Evolutionary conservation across 2,329 filamentous ascomycete species (phyloP).

Genomic region (Venturia effusa): DNA sequence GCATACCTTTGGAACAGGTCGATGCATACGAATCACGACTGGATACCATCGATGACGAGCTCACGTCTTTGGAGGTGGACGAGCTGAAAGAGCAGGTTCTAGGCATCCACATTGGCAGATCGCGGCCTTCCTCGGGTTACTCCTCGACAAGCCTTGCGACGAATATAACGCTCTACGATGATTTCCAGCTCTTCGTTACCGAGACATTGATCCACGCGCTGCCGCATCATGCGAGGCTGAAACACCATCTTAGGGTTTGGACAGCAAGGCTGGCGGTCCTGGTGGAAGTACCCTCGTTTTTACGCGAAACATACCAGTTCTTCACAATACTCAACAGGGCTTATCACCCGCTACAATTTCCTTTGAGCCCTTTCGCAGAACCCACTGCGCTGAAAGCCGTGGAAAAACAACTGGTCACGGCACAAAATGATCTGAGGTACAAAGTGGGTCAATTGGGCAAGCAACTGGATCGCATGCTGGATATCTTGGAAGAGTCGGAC

Average conservation of each 20-base stretch:
- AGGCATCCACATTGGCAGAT: conserved; percentile 51
- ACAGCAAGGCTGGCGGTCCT: conserved; percentile 64
- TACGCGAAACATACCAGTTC: conserved; percentile 52
- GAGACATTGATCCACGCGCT: conserved; percentile 84
- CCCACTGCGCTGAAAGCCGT: conserved; percentile 30
- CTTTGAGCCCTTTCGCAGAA: neutral
- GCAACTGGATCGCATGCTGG: conserved; percentile 73
- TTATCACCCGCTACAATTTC: conserved; percentile 34
- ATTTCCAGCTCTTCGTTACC: conserved; percentile 81
- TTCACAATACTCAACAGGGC: conserved; percentile 54
- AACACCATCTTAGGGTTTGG: conserved; percentile 67
- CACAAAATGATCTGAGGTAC: conserved; percentile 52
- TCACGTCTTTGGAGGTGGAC: conserved; percentile 65
- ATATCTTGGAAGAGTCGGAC: conserved; percentile 69
- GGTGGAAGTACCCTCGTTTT: conserved; percentile 57
- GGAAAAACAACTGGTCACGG: conserved; percentile 26
- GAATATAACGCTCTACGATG: conserved; percentile 64
- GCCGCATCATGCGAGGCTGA: conserved; percentile 66
- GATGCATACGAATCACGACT: conserved; percentile 60
- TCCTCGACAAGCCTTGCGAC: conserved; percentile 17
- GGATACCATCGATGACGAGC: conserved; percentile 58
- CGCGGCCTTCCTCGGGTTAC: conserved; percentile 34
- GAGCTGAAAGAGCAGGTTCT: conserved; percentile 84
- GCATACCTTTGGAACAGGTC: conserved; percentile 55
- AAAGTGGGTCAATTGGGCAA: conserved; percentile 55